phyloP scores from a whole-genome alignment of 768 basidiomycete genomes.

The Kondoa malvinella region DNA sequence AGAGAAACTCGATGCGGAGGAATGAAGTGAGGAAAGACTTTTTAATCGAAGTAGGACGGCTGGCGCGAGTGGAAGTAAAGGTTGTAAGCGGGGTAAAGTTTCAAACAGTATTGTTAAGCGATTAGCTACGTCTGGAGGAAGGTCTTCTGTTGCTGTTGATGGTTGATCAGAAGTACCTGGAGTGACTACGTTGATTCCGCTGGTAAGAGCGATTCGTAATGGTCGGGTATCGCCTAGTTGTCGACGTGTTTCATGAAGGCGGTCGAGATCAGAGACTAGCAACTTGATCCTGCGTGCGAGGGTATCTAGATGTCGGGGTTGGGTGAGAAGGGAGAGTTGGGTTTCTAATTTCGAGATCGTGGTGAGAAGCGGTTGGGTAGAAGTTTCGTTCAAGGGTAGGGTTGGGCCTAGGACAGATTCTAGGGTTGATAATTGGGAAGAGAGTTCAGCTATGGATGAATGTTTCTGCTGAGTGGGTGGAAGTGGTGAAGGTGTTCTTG shows the following conservation, averaged over 20 bases:
- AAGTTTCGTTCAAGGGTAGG: background rate
- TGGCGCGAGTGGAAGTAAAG: constrained; percentile 38
- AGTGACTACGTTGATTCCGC: constrained; percentile 23
- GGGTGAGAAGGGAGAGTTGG: constrained; percentile 72
- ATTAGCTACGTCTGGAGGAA: constrained; percentile 30
- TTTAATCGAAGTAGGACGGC: constrained; percentile 77
- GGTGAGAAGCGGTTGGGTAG: constrained; percentile 45
- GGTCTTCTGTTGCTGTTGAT: constrained; percentile 4
- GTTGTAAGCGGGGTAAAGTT: constrained; percentile 35
- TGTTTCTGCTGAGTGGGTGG: background rate
- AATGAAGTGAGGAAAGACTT: constrained; percentile 64
- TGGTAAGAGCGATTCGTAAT: constrained; percentile 24
- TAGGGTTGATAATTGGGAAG: background rate
- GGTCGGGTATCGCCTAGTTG: constrained; percentile 29
- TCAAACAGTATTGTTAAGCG: constrained; percentile 32
- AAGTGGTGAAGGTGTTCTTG: background rate
- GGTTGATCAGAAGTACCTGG: constrained; percentile 5
- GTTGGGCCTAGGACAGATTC: constrained; percentile 3
- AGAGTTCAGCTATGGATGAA: background rate
- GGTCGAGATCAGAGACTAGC: constrained; percentile 78
- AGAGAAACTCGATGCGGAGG: constrained; percentile 62
- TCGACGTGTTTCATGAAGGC: constrained; percentile 39
- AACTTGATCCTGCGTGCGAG: constrained; percentile 85
- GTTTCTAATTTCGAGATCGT: constrained; percentile 64
- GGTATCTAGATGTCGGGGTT: constrained; percentile 89